A percentile compares a stretch with the other conserved stretches of the same genome.
phyloP scores from a whole-genome alignment of 305 asterid genomes.

The Withania somnifera region DNA sequence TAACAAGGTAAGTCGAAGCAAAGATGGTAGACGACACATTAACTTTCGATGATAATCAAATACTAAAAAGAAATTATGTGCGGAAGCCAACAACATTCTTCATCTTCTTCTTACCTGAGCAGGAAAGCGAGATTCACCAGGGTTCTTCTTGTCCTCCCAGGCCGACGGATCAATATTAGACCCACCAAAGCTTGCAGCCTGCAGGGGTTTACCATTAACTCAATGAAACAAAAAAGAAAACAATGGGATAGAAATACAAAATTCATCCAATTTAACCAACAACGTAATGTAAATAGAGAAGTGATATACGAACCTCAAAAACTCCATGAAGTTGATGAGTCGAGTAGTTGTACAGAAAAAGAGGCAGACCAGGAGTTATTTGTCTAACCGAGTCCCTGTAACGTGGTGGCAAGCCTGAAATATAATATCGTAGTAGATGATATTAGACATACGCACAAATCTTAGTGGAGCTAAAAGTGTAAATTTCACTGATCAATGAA shows the following conservation, averaged over 20 bases:
- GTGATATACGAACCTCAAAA: slow-evolving; percentile 48
- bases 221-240: background rate
- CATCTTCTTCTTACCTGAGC: slow-evolving; percentile 79
- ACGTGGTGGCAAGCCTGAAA: slow-evolving; percentile 87
- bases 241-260: background rate
- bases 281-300: background rate
- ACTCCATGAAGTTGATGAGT: slow-evolving; percentile 98
- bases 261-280: background rate
- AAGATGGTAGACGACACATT: background rate
- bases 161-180: slow-evolving; percentile 91
- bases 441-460: background rate
- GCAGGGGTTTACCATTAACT: background rate
- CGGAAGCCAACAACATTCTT: no score
- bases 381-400: slow-evolving; percentile 90
- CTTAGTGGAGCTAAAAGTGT: background rate
- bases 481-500: background rate
- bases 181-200: slow-evolving; percentile 98
- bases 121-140: slow-evolving; percentile 93
- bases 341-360: slow-evolving; percentile 92
- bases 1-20: background rate
- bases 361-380: slow-evolving; percentile 94
- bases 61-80: background rate
- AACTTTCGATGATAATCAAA: background rate
- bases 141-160: slow-evolving; percentile 98
- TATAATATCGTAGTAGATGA: background rate